These are phyloP conservation scores for Suillus brevipes DNA, from an alignment of 768 basidiomycete genomes.

Conservation along the genomic window DNA sequence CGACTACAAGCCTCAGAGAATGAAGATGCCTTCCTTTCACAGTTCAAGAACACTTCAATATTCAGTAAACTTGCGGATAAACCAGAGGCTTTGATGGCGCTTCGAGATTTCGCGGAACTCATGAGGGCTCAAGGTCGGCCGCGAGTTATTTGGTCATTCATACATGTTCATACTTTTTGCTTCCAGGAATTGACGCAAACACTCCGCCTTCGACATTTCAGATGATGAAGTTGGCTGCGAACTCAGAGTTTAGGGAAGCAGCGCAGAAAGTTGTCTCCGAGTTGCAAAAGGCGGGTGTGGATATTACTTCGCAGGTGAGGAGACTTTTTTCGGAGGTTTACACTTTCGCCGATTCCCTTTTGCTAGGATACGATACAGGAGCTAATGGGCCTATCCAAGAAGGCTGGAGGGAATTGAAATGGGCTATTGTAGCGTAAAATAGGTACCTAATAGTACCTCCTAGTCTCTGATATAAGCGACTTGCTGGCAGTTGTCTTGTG, in stretches of 20 bases:
- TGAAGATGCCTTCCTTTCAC: slow-evolving; percentile 35
- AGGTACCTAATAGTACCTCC: neutral
- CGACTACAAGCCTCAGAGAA: slow-evolving; percentile 35
- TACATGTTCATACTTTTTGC: neutral
- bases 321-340: neutral
- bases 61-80: slow-evolving; percentile 50
- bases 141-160: slow-evolving; percentile 15
- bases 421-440: neutral
- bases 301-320: slow-evolving; percentile 54
- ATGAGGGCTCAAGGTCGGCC: slow-evolving; percentile 48
- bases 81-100: slow-evolving; percentile 50
- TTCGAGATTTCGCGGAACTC: slow-evolving; percentile 44
- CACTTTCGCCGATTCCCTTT: neutral
- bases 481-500: neutral
- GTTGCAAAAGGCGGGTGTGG: slow-evolving; percentile 60
- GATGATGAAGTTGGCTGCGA: slow-evolving; percentile 54
- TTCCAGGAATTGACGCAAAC: slow-evolving; percentile 49
- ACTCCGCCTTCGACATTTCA: slow-evolving; percentile 48
- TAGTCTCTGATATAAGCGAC: slow-evolving; percentile 3
- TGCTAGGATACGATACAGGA: slow-evolving; percentile 50
- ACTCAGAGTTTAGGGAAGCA: slow-evolving; percentile 51
- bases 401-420: slow-evolving; percentile 20
- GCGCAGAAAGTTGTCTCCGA: slow-evolving; percentile 48
- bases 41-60: slow-evolving; percentile 45
- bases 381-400: slow-evolving; percentile 29